phyloP scores from a whole-genome alignment of 2,329 filamentous ascomycete genomes.

The Phyllosticta ampelicida region DNA sequence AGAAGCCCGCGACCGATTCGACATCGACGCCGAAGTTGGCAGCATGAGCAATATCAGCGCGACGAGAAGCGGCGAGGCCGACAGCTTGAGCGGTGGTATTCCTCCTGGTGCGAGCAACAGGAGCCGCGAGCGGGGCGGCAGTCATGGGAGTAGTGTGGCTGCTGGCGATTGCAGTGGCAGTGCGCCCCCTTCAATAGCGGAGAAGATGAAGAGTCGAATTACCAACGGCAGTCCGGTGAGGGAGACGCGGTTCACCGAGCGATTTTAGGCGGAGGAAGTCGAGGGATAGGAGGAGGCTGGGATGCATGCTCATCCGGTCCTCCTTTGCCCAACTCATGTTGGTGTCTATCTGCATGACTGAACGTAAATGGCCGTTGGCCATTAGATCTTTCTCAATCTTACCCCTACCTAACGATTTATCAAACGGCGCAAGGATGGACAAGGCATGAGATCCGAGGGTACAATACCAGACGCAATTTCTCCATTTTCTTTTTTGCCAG shows the following conservation, averaged over 20 bases:
- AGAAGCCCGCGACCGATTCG: slow-evolving; percentile 35
- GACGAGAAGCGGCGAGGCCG: slow-evolving; percentile 16
- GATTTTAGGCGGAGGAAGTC: background rate
- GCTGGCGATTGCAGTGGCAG: background rate
- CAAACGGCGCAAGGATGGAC: no score
- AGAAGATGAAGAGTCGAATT: background rate
- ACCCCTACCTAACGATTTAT: no score
- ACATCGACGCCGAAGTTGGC: background rate
- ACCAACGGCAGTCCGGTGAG: background rate
- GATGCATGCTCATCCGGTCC: no score
- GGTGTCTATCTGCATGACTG: no score
- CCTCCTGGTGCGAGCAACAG: background rate
- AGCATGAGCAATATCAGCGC: background rate
- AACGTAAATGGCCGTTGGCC: no score
- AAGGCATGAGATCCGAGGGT: no score
- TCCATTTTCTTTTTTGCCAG: no score
- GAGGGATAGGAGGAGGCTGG: no score
- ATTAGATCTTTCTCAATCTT: no score
- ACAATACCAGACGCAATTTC: no score
- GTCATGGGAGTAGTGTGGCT: background rate
- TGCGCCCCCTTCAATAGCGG: background rate
- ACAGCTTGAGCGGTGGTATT: slow-evolving; percentile 12
- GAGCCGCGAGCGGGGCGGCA: background rate
- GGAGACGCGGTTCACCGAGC: slow-evolving; percentile 5
- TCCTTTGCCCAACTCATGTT: no score